Base-by-base conservation (phyloP, 805 yeast species). In the Dipodascus albidus region DNA sequence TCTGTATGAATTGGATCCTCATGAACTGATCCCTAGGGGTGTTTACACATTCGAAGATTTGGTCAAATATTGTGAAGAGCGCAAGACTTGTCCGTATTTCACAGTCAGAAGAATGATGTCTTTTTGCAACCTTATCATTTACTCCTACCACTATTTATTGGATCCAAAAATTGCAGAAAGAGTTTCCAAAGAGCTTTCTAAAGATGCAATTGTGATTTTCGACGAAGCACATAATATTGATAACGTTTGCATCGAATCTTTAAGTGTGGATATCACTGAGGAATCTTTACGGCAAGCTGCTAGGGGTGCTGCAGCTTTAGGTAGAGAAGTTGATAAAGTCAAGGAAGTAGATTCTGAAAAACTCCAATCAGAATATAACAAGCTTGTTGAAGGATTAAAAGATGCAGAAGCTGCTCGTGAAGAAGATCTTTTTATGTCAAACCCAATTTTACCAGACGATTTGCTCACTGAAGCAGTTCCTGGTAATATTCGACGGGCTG, bases 211-310 rank as follows among this genome's bases (percentile, higher is more conserved):
- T 55, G 85, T 93, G 57, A 95, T 93, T 42, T 93, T 93, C 65
- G 99, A 93, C 71, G 99, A 93, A 72, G 99, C 99, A 50, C 99
- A 93, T 68, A 93, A 93, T 70, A 93, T 93, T 54, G 99, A 93
- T 75, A 93, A 93, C 74, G 99, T 93, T 54, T 93, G 99, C 72
- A 93, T 93, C 54, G 99, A 93, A 68, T 87, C 98, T 0, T 69
- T 93, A 47, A 87, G 96, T 3, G 76, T 93, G 50, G 98, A 93
- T 65, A 71, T 93, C 58, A 93, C 97, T 0, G 96, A 89, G 60
- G 97, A 91, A 59, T 80, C 88, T 6, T 70, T 93, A 56, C 83
- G 89, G 62, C 75, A 82, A 59, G 99, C 99, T 0, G 77, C 96
- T 0, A 77, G 83, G 59, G 98, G 98, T 59, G 96, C 96, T 0